phyloP scores from a whole-genome alignment of 768 basidiomycete species.

The Auriscalpium vulgare region DNA sequence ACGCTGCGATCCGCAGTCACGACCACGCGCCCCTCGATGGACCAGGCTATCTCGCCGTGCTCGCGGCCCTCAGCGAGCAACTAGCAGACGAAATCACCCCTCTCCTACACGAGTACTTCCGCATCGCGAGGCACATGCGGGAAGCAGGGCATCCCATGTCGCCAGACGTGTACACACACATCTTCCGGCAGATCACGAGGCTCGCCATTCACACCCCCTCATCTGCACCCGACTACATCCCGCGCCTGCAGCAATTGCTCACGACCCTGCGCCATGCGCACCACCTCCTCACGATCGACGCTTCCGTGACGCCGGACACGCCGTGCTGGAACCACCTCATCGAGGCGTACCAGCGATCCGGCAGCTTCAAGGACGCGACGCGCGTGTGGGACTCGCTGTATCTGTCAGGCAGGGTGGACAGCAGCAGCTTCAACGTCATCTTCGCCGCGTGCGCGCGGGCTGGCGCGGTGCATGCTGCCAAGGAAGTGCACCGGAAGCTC shows the following conservation, averaged over 20 bases:
- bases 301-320: slow-evolving; percentile 61
- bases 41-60: slow-evolving; percentile 54
- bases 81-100: slow-evolving; percentile 30
- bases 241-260: slow-evolving; percentile 29
- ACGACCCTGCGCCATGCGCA: slow-evolving; percentile 58
- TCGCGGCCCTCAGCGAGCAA: slow-evolving; percentile 52
- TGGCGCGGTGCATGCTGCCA: slow-evolving; percentile 41
- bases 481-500: slow-evolving; percentile 47
- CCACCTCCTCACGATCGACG: slow-evolving; percentile 70
- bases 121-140: slow-evolving; percentile 77
- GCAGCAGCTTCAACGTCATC: slow-evolving; percentile 70
- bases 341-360: slow-evolving; percentile 80
- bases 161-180: slow-evolving; percentile 54
- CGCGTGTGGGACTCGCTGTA: slow-evolving; percentile 76
- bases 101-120: slow-evolving; percentile 49
- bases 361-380: slow-evolving; percentile 61
- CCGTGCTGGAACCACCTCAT: slow-evolving; percentile 66
- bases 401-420: slow-evolving; percentile 47
- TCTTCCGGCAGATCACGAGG: slow-evolving; percentile 48
- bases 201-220: slow-evolving; percentile 26
- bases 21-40: slow-evolving; percentile 35
- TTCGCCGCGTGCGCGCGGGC: slow-evolving; percentile 76
- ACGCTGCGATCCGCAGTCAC: slow-evolving; percentile 34
- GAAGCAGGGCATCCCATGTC: slow-evolving; percentile 49
- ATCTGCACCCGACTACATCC: slow-evolving; percentile 13